phyloP scores from a whole-genome alignment of 192 early-diverging fungal genomes.

The Backusella tarrabulga region DNA sequence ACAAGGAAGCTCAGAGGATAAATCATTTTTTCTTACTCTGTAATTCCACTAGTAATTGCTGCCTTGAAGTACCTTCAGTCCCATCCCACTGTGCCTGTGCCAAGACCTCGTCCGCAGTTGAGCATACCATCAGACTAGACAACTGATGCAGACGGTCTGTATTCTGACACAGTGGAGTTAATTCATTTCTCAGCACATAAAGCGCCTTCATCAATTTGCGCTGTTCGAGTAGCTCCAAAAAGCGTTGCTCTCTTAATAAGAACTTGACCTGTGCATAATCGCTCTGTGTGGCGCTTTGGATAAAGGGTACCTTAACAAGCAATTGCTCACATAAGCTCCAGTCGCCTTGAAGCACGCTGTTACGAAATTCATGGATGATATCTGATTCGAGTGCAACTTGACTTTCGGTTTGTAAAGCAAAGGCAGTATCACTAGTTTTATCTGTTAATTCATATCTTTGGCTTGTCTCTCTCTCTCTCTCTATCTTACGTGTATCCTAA shows the following conservation, averaged over 20 bases:
- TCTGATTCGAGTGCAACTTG: constrained; percentile 75
- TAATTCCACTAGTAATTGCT: constrained; percentile 55
- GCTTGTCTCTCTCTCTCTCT: background rate
- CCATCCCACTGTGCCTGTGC: constrained; percentile 81
- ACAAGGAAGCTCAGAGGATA: constrained; percentile 9
- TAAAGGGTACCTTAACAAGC: constrained; percentile 41
- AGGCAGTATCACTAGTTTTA: constrained; percentile 59
- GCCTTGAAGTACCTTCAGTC: constrained; percentile 63
- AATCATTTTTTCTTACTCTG: constrained; percentile 51
- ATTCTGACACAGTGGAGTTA: constrained; percentile 70
- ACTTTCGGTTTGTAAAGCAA: constrained; percentile 74
- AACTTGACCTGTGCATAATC: constrained; percentile 53
- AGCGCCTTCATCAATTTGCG: constrained; percentile 71
- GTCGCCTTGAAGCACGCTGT: constrained; percentile 69
- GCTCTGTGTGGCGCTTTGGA: background rate
- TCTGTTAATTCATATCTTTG: too few species aligned
- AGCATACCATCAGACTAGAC: constrained; percentile 76
- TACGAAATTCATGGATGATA: constrained; percentile 66
- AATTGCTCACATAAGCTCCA: constrained; percentile 70
- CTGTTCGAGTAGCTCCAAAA: constrained; percentile 80
- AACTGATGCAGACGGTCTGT: constrained; percentile 70
- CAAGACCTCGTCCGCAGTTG: constrained; percentile 64
- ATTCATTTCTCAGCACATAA: constrained; percentile 74
- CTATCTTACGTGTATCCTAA: constrained; percentile 71
- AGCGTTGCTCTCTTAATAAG: constrained; percentile 87